phyloP scores from a whole-genome alignment of 345 rosid species.

The Dovyalis caffra region DNA sequence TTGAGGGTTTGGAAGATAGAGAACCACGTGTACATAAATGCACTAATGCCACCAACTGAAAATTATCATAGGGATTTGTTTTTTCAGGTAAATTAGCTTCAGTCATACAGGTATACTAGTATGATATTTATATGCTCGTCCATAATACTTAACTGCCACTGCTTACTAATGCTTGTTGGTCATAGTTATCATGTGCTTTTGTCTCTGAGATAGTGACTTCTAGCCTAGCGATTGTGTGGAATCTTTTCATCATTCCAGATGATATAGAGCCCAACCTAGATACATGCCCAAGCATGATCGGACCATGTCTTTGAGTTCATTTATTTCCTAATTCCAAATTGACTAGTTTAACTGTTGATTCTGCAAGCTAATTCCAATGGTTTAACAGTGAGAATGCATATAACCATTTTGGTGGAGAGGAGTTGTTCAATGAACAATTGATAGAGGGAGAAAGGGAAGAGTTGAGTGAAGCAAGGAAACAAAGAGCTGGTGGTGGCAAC shows the following conservation, averaged over 20 bases:
- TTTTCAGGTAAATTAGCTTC: conserved; percentile 60
- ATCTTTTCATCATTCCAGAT: not conserved
- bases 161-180: not conserved
- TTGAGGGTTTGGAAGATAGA: conserved; percentile 85
- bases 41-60: conserved; percentile 89
- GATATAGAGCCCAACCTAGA: not conserved
- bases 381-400: not conserved
- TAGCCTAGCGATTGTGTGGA: not conserved
- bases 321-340: not conserved
- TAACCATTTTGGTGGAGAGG: not conserved
- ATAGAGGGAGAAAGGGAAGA: no score
- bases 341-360: not conserved
- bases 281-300: not conserved
- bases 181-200: not conserved
- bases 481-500: no score
- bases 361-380: not conserved
- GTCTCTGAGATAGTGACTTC: not conserved
- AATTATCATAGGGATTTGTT: conserved; percentile 73
- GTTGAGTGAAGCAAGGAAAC: no score
- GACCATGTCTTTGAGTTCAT: not conserved
- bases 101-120: not conserved
- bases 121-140: not conserved
- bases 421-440: no score
- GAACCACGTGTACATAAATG: conserved; percentile 67
- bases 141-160: not conserved